These are phyloP conservation scores for Hirschfeldia incana DNA, from an alignment of 345 rosid species.

Conservation along the genomic window DNA sequence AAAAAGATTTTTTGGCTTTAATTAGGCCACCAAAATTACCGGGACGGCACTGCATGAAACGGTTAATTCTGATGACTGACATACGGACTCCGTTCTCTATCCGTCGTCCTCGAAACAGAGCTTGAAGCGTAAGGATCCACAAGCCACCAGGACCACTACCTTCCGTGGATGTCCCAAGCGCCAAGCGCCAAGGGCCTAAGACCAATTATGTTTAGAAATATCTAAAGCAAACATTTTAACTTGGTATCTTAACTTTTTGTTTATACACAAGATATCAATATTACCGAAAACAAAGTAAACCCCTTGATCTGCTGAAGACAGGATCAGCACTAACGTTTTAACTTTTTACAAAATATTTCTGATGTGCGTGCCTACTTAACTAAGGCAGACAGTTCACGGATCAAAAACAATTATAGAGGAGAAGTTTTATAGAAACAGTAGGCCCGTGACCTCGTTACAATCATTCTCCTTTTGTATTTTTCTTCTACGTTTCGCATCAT, in stretches of 20 bases:
- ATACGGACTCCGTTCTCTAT: no score
- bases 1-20: no score
- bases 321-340: background rate
- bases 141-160: no score
- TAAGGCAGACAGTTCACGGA: constrained; percentile 26
- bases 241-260: background rate
- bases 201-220: background rate
- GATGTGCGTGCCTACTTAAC: background rate
- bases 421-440: constrained; percentile 19
- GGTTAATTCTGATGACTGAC: no score
- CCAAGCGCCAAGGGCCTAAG: no score
- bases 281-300: background rate
- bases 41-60: no score
- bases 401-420: constrained; percentile 24
- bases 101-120: no score
- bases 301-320: background rate
- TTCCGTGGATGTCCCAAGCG: no score
- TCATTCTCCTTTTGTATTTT: constrained; percentile 25
- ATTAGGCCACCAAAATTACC: no score
- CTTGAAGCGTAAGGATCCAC: no score
- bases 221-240: background rate
- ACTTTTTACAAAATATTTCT: background rate
- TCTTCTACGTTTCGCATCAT: constrained; percentile 14
- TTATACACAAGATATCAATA: background rate
- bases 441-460: constrained; percentile 38